Base-by-base conservation (phyloP, 352 stramenopile genomes). In the Phytophthora europaea region DNA sequence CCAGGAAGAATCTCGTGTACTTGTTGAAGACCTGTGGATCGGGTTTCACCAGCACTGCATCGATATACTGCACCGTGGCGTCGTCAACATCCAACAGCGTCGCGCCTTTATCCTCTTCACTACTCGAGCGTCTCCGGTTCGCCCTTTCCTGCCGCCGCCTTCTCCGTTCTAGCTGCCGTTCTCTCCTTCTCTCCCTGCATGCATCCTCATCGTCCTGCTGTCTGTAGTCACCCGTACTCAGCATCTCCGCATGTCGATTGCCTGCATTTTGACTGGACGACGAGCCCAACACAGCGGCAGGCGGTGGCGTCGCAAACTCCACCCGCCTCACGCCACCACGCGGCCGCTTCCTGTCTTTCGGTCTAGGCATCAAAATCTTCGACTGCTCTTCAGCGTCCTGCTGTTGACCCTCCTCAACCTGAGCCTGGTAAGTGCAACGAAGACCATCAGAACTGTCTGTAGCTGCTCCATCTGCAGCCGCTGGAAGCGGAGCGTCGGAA, bases 1-100 rank as follows among this genome's bases (percentile, higher is more conserved):
- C 88, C 36, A 93, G 65, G 69, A 97, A 97, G 77, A 88, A 93
- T 3, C 87, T 75, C 20, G 88, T 94, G 67, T 93, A 93, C 62
- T 80, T 83, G 71, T 92, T 94, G 62, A 95, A 93, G 36, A 95
- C 85, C 36, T 91, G 75, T 12, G 80, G 52, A 61, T 93, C 87
- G 0, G 87, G 85, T 75, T 93, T 88, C 64, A 94, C 76, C 48
- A 95, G 66, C 57, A 91, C 87, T 12, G 81, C 85, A 28, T 94
- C 83, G 3, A 95, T 88, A 76, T 93, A 94, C 48, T 87, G 81
- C 51, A 90, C 85, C 23, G 87, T 91, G 55, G 83, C 75, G 15
- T 91, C 85, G 43, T 85, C 78, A 9, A 83, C 78, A 65, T 76
- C 69, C 63, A 81, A 57, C 2, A 85, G 57, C 47, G 69, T 80